phyloP scores from a whole-genome alignment of 192 early-diverging fungal species.

The Backusella macrospora region DNA sequence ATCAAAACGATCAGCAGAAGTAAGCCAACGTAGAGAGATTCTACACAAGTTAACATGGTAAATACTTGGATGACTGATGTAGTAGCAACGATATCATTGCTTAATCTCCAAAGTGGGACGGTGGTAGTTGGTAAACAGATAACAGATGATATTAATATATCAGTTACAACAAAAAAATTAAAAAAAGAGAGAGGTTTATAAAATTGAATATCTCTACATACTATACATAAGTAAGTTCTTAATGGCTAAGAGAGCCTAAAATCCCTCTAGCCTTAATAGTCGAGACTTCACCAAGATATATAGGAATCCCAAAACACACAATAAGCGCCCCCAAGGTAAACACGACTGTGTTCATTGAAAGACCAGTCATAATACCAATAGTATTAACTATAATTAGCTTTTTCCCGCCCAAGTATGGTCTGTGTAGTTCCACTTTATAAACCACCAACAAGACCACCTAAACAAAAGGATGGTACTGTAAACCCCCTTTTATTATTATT shows the following conservation, averaged over 20 bases:
- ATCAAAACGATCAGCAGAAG: slow-evolving; percentile 52
- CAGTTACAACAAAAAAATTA: slow-evolving; percentile 69
- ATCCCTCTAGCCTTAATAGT: slow-evolving; percentile 48
- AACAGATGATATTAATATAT: slow-evolving; percentile 40
- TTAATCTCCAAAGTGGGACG: slow-evolving; percentile 57
- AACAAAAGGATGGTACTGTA: slow-evolving; percentile 45
- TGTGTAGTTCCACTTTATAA: slow-evolving; percentile 51
- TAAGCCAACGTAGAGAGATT: slow-evolving; percentile 73
- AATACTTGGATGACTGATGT: slow-evolving; percentile 61
- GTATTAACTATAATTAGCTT: slow-evolving; percentile 66
- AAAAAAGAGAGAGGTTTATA: slow-evolving; percentile 53
- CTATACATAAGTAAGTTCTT: not conserved
- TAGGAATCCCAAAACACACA: slow-evolving; percentile 52
- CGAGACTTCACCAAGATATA: slow-evolving; percentile 59
- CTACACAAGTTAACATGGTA: slow-evolving; percentile 61
- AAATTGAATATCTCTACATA: slow-evolving; percentile 21
- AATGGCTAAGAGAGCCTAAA: slow-evolving; percentile 54
- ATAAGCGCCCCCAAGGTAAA: slow-evolving; percentile 52
- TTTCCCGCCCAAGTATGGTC: slow-evolving; percentile 47
- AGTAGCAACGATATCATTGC: slow-evolving; percentile 45
- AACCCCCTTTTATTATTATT: slow-evolving; percentile 45
- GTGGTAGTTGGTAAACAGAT: slow-evolving; percentile 52
- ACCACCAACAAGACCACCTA: slow-evolving; percentile 60
- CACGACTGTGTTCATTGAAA: slow-evolving; percentile 54
- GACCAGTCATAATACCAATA: slow-evolving; percentile 62